Base-by-base conservation (phyloP, 1,139 yeast species). In the Debaryomyces subglobosus region DNA sequence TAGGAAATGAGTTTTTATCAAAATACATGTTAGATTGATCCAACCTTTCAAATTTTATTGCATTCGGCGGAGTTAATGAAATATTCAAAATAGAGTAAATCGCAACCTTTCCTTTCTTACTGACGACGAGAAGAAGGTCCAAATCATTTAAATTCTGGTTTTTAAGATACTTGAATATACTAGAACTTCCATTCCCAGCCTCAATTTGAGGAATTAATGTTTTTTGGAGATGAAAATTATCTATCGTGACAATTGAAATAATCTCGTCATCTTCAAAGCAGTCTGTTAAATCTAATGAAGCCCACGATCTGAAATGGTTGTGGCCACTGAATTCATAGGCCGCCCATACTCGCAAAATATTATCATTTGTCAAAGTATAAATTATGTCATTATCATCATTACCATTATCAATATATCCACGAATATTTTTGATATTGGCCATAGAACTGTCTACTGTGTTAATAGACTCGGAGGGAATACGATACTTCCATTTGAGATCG, bases 271-370 rank as follows among this genome's bases (percentile, higher is more conserved):
- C 51, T 29, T 48, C 42, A 32, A 64, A 63, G 2, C 64, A 61
- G 5, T 59, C 54, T 21, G 61, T 60, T 27, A 87, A 60, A 53
- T 82, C 78, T 13, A 85, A 56, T 1, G 77, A 65, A 0, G 85
- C 86, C 84, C 91, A 85, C 36, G 78, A 71, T 52, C 78, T 83
- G 8, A 86, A 75, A 48, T 79, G 81, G 50, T 79, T 79, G 40
- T 80, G 83, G 10, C 79, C 81, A 42, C 79, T 84, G 44, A 72
- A 68, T 51, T 85, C 91, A 62, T 78, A 84, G 9, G 89, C 83
- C 0, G 90, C 81, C 91, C 95, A 91, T 0, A 88, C 78, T 23
- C 91, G 73, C 39, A 92, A 62, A 10, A 74, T 68, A 6, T 74
- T 68, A 53, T 85, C 86, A 30, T 75, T 69, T 20, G 88, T 73